These are phyloP conservation scores for Ogataea corticis DNA, from an alignment of 805 yeast genomes.

Conservation along the genomic window DNA sequence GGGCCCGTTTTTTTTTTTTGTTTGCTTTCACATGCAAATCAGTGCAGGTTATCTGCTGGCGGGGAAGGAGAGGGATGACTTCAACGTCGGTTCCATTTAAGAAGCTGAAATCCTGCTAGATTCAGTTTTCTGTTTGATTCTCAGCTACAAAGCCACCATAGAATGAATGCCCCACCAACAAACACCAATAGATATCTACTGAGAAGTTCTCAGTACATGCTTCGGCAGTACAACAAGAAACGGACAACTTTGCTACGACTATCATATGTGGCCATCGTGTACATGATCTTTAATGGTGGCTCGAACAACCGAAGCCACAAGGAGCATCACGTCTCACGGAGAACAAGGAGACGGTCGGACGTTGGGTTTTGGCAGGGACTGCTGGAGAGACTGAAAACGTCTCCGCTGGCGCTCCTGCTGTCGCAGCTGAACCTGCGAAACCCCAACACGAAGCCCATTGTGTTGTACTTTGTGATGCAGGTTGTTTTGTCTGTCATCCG, in stretches of 20 bases:
- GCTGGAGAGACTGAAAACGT: conserved; percentile 8
- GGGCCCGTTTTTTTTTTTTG: neutral
- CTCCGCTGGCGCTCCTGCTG: conserved; percentile 21
- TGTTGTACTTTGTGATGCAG: conserved; percentile 46
- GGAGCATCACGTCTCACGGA: neutral
- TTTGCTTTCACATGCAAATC: conserved; percentile 7
- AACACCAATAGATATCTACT: conserved; percentile 12
- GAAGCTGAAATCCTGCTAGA: neutral
- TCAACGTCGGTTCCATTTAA: no score
- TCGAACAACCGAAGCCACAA: conserved; percentile 10
- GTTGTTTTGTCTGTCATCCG: conserved; percentile 60
- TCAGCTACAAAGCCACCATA: neutral
- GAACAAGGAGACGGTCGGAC: conserved; percentile 1
- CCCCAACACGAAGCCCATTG: conserved; percentile 13
- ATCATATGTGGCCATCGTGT: conserved; percentile 26
- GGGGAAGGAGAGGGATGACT: neutral
- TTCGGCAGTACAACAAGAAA: conserved; percentile 23
- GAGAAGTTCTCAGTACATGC: conserved; percentile 12
- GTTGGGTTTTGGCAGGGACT: conserved; percentile 1
- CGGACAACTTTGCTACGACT: conserved; percentile 24
- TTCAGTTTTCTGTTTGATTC: neutral
- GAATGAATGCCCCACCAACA: neutral
- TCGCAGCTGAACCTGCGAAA: conserved; percentile 17
- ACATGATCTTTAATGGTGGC: conserved; percentile 30
- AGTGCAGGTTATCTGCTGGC: neutral